A percentile compares a stretch with the other conserved stretches of the same genome.
phyloP scores from a whole-genome alignment of 1,284 basidiomycete species.

The Exsudoporus floridanus region DNA sequence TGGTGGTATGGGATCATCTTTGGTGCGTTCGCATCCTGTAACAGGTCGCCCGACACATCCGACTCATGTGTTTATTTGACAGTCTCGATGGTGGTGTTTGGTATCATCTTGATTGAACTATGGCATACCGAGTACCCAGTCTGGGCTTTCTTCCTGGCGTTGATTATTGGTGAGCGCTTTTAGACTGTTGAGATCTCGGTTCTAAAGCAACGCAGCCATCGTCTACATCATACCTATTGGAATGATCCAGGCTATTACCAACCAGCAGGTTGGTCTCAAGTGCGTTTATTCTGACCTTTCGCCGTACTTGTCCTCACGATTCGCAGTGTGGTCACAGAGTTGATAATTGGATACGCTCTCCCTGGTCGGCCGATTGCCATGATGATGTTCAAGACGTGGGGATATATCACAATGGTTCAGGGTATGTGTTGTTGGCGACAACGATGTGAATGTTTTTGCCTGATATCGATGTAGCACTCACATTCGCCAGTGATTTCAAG shows the following conservation, averaged over 20 bases:
- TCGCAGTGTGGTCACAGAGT: conserved; percentile 43
- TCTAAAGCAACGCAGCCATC: conserved; percentile 34
- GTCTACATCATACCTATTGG: conserved; percentile 58
- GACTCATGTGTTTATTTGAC: not conserved
- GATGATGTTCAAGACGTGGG: conserved; percentile 49
- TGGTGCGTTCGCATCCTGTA: conserved; percentile 7
- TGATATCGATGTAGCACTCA: conserved; percentile 27
- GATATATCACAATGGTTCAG: conserved; percentile 41
- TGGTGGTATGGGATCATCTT: conserved; percentile 66
- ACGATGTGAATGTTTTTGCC: not conserved
- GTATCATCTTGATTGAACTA: conserved; percentile 55
- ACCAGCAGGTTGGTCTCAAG: conserved; percentile 51
- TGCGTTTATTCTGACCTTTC: not conserved
- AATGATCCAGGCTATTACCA: conserved; percentile 35
- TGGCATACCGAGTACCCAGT: conserved; percentile 59
- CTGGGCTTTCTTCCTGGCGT: conserved; percentile 47
- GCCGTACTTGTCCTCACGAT: not conserved
- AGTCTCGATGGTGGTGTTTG: conserved; percentile 54
- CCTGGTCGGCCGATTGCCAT: conserved; percentile 48
- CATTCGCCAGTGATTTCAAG: conserved; percentile 47
- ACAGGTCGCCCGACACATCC: not conserved
- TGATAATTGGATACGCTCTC: conserved; percentile 45
- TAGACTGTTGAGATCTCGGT: not conserved
- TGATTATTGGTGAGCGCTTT: conserved; percentile 31
- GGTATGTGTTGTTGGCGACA: conserved; percentile 16